Conservation (phyloP, 2,329 filamentous ascomycete species). For the Beauveria bassiana region DNA sequence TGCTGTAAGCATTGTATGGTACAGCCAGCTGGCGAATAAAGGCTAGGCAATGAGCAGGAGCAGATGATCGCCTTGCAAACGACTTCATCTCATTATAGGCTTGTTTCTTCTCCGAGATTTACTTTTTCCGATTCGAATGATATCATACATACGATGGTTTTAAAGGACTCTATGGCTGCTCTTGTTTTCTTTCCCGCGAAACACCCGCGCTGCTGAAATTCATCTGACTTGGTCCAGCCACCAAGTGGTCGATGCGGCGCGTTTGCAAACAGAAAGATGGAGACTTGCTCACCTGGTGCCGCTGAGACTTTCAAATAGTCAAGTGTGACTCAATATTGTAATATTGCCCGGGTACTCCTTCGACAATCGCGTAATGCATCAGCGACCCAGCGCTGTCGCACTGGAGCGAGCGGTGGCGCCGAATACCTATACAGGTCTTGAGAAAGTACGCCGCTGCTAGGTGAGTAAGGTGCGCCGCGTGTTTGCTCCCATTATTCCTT, state of each 20-base stretch:
- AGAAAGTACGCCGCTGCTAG: background rate
- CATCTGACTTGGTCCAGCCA: background rate
- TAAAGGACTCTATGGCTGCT: background rate
- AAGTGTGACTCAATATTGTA: background rate
- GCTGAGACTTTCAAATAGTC: background rate
- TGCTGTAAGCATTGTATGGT: background rate
- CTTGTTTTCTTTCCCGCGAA: background rate
- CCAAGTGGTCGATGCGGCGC: background rate
- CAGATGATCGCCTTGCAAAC: background rate
- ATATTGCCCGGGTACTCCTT: background rate
- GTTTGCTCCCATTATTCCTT: background rate
- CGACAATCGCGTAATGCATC: background rate
- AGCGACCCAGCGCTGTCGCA: background rate
- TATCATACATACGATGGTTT: background rate
- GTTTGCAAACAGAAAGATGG: constrained; percentile 8
- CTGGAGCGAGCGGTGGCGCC: background rate
- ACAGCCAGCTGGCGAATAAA: background rate
- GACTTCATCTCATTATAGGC: background rate
- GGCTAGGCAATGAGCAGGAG: background rate
- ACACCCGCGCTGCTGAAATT: background rate
- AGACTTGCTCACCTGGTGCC: background rate
- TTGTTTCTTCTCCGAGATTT: background rate
- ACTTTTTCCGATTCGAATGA: background rate
- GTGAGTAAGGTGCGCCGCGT: background rate
- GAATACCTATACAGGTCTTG: background rate